These are phyloP conservation scores for Cladophialophora chaetospira DNA, from an alignment of 2,329 filamentous ascomycete genomes.

Conservation along the genomic window DNA sequence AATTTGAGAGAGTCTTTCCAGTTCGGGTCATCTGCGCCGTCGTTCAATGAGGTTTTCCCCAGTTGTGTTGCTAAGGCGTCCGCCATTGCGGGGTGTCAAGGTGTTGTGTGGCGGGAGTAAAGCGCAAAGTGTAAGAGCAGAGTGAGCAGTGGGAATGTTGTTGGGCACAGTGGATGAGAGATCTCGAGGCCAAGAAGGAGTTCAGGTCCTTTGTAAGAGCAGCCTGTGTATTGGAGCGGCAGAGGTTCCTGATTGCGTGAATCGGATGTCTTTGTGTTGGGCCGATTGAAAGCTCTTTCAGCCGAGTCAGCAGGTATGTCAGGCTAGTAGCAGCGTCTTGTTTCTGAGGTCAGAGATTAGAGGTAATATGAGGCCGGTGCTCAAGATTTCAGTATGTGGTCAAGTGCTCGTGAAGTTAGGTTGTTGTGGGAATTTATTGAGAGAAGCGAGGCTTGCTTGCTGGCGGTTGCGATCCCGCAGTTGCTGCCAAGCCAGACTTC, in stretches of 20 bases:
- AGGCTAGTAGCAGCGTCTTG: neutral
- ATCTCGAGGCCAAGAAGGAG: too few species aligned
- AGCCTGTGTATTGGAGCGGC: neutral
- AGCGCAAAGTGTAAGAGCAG: neutral
- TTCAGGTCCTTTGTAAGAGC: neutral
- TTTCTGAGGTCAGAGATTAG: neutral
- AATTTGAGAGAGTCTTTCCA: conserved; percentile 51
- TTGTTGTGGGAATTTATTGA: too few species aligned
- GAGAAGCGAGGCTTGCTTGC: neutral
- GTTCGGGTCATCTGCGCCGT: conserved; percentile 41
- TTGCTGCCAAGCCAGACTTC: conserved; percentile 17
- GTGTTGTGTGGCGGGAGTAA: neutral
- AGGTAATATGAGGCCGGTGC: conserved; percentile 12
- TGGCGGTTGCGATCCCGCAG: conserved; percentile 8
- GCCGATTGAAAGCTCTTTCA: neutral
- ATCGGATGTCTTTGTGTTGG: neutral
- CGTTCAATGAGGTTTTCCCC: conserved; percentile 47
- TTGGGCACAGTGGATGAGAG: neutral
- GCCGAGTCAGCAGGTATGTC: neutral
- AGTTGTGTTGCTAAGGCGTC: conserved; percentile 47
- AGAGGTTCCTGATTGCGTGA: neutral
- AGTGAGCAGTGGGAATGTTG: neutral
- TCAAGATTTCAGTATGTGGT: conserved; percentile 3
- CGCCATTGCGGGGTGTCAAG: conserved; percentile 15
- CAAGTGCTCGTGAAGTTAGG: neutral